phyloP scores from a whole-genome alignment of 2,329 filamentous ascomycete genomes.

The Acrodontium crateriforme region DNA sequence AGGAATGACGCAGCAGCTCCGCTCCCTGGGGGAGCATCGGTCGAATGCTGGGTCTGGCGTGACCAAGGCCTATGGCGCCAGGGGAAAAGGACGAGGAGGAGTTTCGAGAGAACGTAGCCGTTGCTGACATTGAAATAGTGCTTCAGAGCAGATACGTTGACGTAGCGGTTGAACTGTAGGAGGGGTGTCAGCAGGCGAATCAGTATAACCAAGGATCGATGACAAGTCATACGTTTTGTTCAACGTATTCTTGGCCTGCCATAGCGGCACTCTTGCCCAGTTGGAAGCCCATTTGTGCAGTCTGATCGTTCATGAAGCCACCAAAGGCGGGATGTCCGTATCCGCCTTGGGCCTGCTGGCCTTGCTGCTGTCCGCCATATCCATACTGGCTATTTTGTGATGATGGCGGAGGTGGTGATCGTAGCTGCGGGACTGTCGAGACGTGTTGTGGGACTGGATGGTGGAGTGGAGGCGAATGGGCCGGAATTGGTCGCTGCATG shows the following conservation, averaged over 20 bases:
- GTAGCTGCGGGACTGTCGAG: conserved; percentile 90
- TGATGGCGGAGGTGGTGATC: conserved; percentile 75
- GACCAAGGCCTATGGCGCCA: conserved; percentile 98
- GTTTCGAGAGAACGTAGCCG: conserved; percentile 86
- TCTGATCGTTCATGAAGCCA: conserved; percentile 90
- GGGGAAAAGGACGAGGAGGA: conserved; percentile 86
- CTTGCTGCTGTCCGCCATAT: conserved; percentile 46
- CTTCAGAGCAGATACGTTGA: conserved; percentile 86
- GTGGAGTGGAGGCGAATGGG: conserved; percentile 79
- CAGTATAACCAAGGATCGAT: background rate
- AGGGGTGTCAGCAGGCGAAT: background rate
- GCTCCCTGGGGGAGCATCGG: conserved; percentile 38
- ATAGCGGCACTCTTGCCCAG: conserved; percentile 84
- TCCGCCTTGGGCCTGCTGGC: conserved; percentile 14
- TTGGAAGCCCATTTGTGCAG: conserved; percentile 87
- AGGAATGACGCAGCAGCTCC: conserved; percentile 52
- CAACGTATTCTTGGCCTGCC: conserved; percentile 85
- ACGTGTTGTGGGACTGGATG: conserved; percentile 97
- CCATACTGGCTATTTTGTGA: conserved; percentile 58
- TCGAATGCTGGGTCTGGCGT: conserved; percentile 62
- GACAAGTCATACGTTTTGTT: conserved; percentile 68
- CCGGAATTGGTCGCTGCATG: conserved; percentile 72
- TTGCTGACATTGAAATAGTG: conserved; percentile 99
- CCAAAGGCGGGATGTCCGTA: conserved; percentile 53
- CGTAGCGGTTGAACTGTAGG: conserved; percentile 58